Evolutionary conservation across 371 early-diverging fungal species (phyloP).

Genomic region (Umbelopsis sp.): DNA sequence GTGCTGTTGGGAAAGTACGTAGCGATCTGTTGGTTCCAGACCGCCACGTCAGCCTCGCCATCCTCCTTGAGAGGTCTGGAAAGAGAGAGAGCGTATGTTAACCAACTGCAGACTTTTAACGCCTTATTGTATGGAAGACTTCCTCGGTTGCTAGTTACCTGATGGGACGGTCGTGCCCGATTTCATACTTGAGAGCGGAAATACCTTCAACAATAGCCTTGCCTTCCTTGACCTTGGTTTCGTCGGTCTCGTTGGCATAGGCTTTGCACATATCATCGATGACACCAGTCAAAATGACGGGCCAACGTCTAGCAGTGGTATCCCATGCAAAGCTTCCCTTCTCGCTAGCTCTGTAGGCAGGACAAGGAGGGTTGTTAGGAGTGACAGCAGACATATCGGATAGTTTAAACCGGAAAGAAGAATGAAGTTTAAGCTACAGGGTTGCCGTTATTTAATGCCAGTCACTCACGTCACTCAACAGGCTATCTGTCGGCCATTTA

Average conservation of each 20-base stretch:
- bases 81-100: constrained; percentile 11
- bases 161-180: constrained; percentile 66
- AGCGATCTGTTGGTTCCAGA: constrained; percentile 68
- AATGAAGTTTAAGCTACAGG: neutral
- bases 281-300: constrained; percentile 80
- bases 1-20: constrained; percentile 55
- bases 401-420: neutral
- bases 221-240: constrained; percentile 57
- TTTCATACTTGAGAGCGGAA: constrained; percentile 67
- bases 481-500: neutral
- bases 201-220: constrained; percentile 63
- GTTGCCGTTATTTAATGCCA: neutral
- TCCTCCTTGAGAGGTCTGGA: constrained; percentile 63
- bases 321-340: constrained; percentile 77
- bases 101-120: neutral
- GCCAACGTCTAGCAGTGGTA: constrained; percentile 79
- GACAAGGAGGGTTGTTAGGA: constrained; percentile 68
- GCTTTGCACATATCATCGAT: constrained; percentile 64
- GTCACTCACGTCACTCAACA: neutral
- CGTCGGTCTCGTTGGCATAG: constrained; percentile 30
- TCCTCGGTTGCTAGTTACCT: constrained; percentile 32
- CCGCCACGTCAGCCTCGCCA: constrained; percentile 49
- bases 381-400: constrained; percentile 26
- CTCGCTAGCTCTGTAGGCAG: constrained; percentile 67
- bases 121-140: no score